Conservation (phyloP, 306 rosid species). For the Castanopsis chinensis region DNA sequence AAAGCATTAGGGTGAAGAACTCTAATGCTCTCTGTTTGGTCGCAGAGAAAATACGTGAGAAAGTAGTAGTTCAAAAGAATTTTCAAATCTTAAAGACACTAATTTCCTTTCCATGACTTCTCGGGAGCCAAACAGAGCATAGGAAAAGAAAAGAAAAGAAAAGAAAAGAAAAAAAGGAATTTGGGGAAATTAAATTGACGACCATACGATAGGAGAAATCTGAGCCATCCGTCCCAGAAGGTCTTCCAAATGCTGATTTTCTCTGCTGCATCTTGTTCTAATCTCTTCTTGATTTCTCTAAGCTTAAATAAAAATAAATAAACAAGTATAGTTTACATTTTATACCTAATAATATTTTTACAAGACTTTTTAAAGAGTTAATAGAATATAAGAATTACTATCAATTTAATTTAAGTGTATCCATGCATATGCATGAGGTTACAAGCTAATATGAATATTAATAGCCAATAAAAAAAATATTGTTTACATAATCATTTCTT, state of each 20-base stretch:
- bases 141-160: background rate
- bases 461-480: too few species aligned
- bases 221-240: slow-evolving; percentile 85
- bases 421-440: too few species aligned
- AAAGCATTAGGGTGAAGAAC: background rate
- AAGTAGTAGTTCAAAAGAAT: background rate
- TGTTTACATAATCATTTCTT: too few species aligned
- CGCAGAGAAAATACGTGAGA: background rate
- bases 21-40: background rate
- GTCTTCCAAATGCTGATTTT: slow-evolving; percentile 58
- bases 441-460: too few species aligned
- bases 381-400: too few species aligned
- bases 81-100: too few species aligned
- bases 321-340: too few species aligned
- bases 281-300: too few species aligned
- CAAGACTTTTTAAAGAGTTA: too few species aligned
- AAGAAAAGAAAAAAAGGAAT: background rate
- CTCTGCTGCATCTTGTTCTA: slow-evolving; percentile 58
- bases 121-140: background rate
- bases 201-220: slow-evolving; percentile 86
- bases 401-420: too few species aligned
- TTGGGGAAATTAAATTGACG: slow-evolving; percentile 15
- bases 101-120: background rate
- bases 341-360: too few species aligned
- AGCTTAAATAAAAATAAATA: too few species aligned